Evolutionary conservation across 176 grass and related monocot genomes (phyloP).

Genomic region (Leersia perrieri): DNA sequence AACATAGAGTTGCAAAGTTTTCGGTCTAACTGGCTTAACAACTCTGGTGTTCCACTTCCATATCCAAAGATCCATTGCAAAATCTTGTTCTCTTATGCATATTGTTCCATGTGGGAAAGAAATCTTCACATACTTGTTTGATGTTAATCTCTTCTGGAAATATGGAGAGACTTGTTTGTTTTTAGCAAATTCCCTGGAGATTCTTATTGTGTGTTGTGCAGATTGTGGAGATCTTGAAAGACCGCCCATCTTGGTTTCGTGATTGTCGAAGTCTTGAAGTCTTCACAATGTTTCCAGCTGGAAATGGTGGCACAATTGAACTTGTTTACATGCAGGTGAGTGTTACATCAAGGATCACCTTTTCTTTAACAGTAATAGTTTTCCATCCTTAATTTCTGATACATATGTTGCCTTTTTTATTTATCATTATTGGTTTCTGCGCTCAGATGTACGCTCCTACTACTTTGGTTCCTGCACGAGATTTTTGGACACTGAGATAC

Average conservation of each 20-base stretch:
- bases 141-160: neutral
- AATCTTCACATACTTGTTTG: neutral
- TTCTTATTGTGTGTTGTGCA: constrained; percentile 41
- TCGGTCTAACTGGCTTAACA: neutral
- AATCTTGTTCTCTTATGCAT: neutral
- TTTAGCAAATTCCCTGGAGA: neutral
- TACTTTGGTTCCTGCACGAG: constrained; percentile 86
- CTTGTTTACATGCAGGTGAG: constrained; percentile 93
- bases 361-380: neutral
- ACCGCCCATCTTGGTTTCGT: constrained; percentile 82
- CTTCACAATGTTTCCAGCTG: constrained; percentile 80
- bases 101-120: neutral
- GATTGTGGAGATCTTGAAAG: constrained; percentile 93
- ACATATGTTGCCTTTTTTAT: neutral
- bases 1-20: neutral
- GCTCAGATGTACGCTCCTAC: constrained; percentile 95
- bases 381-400: neutral
- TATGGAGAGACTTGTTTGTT: neutral
- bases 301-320: constrained; percentile 92
- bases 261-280: constrained; percentile 98
- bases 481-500: constrained; percentile 98
- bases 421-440: constrained; percentile 14
- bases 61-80: neutral
- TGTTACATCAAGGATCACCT: neutral
- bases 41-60: neutral